phyloP scores from a whole-genome alignment of 441 rosid genomes.

The Arabidopsis hybrid region DNA sequence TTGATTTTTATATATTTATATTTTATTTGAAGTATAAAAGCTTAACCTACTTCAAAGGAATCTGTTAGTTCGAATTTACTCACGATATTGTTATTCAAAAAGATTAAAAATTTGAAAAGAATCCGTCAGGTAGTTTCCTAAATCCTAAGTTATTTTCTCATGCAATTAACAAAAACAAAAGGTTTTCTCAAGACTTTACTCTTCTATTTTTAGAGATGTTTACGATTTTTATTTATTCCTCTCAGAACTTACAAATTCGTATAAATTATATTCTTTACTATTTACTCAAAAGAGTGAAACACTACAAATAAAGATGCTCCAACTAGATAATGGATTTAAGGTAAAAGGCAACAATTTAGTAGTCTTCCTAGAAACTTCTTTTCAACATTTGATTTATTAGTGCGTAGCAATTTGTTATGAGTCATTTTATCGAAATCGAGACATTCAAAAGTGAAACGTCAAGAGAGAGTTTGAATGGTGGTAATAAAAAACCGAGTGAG shows the following conservation, averaged over 20 bases:
- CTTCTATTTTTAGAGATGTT: neutral
- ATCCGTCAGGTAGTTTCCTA: neutral
- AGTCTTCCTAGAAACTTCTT: constrained; percentile 31
- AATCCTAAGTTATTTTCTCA: constrained; percentile 14
- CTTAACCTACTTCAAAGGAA: neutral
- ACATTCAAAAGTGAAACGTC: constrained; percentile 11
- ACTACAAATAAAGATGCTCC: constrained; percentile 28
- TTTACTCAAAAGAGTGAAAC: constrained; percentile 37
- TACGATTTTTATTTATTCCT: neutral
- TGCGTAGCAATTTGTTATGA: constrained; percentile 5
- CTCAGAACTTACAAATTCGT: neutral
- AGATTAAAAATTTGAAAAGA: neutral
- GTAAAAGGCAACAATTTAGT: constrained; percentile 27
- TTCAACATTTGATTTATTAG: neutral
- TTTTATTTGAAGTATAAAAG: neutral
- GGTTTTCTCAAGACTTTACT: neutral
- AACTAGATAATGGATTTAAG: constrained; percentile 18
- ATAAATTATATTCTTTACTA: neutral
- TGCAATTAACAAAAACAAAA: constrained; percentile 13
- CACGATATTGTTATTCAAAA: neutral
- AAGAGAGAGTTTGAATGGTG: neutral
- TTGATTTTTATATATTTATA: neutral
- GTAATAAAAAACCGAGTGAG: neutral
- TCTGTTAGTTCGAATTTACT: neutral
- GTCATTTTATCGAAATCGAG: neutral